phyloP scores from a whole-genome alignment of 2,329 filamentous ascomycete species.

The Penicillium sumatraense region DNA sequence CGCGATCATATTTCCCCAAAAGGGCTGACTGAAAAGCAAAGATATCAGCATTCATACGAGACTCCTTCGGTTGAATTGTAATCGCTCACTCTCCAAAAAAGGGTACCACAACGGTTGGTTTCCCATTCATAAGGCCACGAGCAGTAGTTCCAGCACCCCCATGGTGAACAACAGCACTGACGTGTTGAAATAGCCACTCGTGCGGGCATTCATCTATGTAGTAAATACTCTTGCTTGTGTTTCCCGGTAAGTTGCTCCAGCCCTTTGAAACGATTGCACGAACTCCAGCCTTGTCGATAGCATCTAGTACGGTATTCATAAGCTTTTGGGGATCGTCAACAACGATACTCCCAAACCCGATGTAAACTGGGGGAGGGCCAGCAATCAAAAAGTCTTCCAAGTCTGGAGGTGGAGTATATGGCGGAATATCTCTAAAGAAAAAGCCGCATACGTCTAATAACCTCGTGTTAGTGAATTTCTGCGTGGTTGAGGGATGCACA shows the following conservation, averaged over 20 bases:
- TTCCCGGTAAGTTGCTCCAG: constrained; percentile 55
- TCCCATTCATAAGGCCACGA: constrained; percentile 55
- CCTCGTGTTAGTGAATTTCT: too few relatives aligned
- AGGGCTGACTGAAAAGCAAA: constrained; percentile 51
- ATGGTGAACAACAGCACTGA: constrained; percentile 63
- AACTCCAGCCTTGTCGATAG: constrained; percentile 51
- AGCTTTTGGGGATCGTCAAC: constrained; percentile 54
- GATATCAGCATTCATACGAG: too few relatives aligned
- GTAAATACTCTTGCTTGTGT: constrained; percentile 42
- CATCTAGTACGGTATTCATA: constrained; percentile 52
- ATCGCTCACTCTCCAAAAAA: constrained; percentile 58
- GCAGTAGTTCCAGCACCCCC: constrained; percentile 65
- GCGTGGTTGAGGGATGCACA: too few relatives aligned
- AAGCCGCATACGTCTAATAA: constrained; percentile 52
- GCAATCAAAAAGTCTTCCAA: constrained; percentile 49
- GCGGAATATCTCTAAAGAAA: constrained; percentile 44
- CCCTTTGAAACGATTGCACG: constrained; percentile 60
- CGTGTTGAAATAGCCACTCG: constrained; percentile 62
- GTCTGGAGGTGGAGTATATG: constrained; percentile 45
- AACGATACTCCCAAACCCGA: constrained; percentile 63
- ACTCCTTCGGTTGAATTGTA: too few relatives aligned
- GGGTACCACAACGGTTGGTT: constrained; percentile 59
- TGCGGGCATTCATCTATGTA: constrained; percentile 61
- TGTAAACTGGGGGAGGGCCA: constrained; percentile 58
- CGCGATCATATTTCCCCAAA: constrained; percentile 59